Evolutionary conservation across 768 basidiomycete genomes (phyloP), one percentile per base, ranked within the genome.

Genomic region (Chalciporus sphaerocephalus): DNA sequence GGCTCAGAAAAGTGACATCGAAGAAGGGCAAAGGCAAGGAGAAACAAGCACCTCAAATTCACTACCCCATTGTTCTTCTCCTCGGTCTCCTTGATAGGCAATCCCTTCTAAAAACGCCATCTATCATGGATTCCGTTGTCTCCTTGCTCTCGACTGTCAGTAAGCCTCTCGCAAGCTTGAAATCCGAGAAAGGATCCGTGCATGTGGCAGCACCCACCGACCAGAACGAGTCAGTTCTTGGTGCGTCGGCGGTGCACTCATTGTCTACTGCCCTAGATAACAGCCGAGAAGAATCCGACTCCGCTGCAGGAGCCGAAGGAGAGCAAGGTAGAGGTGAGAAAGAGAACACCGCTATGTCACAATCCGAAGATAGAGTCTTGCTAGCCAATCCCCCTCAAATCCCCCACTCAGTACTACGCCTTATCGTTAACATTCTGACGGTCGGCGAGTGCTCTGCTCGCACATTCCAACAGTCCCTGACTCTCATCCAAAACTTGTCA

Each of bases 21-120:
- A 90, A 87, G 67, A 96, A 96, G 66, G 93, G 92, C 8, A 97
- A 96, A 67, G 94, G 92, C 17, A 97, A 96, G 65, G 94, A 97
- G 61, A 92, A 87, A 58, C 85, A 84, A 54, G 70, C 71, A 3
- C 73, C 86, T 0, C 87, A 88, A 57, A 85, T 85, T 0, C 87
- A 94, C 54, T 96, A 87, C 63, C 95, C 95, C 5, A 83, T 99
- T 44, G 92, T 95, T 41, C 75, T 94, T 6, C 72, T 99, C 5
- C 77, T 99, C 20, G 80, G 87, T 23, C 75, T 99, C 11, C 75
- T 99, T 41, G 94, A 97, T 57, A 81, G 92, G 3, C 85, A 90
- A 50, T 79, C 83, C 1, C 74, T 99, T 16, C 79, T 97, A 33
- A 85, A 83, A 59, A 90, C 92, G 0, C 85, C 92, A 2, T 80